Evolutionary conservation across 345 rosid genomes (phyloP), one percentile per base, ranked within the genome.

Genomic region (Euphorbia peplus): DNA sequence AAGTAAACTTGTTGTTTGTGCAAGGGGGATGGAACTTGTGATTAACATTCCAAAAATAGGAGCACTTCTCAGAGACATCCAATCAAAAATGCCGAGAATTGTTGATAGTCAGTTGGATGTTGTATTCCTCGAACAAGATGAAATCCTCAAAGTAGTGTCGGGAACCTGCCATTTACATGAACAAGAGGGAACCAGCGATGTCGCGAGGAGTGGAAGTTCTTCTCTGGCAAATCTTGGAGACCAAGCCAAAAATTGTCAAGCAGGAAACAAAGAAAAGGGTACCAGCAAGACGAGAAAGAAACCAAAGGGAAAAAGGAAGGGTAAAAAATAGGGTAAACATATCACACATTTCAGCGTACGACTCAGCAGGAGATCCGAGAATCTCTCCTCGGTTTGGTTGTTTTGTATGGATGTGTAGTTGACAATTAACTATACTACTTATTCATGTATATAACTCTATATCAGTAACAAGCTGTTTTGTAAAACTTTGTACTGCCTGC

Each of bases 51-150:
- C 75, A 21, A 60, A n/a, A 16, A 22, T 75, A 0, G 29, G 29
- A 62, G 78, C 70, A 62, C 69, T 73, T 54, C 15, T 52, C 29
- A 69, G 37, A 41, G 63, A 55, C 66, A 5, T 75, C 48, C 71
- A 52, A 41, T 52, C 68, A 57, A 64, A 68, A 60, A 75, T 66
- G 64, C 30, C 68, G 18, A 37, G 21, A 37, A 5, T 70, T 24
- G 69, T n/a, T n/a, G n/a, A 75, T 46, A 44, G 63, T n/a, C 56
- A 66, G 10, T 30, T 75, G 52, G 22, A 24, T 59, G 70, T 69
- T 30, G 30, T 64, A 22, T 29, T 25, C 46, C 25, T 60, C 52
- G 64, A 71, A 32, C 50, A 67, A 8, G 60, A 56, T 39, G 37
- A 21, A 46, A 63, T 21, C 1, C 50, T 3, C 35, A 13, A 47